Conservation (phyloP, 2,329 filamentous ascomycete species). For the Rhynchosporium graminicola region DNA sequence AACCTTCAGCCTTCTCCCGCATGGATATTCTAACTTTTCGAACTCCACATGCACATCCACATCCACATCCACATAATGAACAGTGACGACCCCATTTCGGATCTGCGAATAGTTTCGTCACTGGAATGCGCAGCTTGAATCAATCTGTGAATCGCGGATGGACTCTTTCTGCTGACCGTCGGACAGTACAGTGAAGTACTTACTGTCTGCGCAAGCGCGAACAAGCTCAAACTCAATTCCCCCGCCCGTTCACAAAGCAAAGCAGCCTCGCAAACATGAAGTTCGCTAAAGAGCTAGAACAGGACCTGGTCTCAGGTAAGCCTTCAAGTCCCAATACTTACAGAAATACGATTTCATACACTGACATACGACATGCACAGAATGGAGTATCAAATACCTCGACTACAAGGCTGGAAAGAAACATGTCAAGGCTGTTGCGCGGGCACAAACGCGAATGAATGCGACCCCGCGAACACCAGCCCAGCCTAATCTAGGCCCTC, state of each 20-base stretch:
- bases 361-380: slow-evolving; percentile 42
- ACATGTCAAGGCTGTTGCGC: slow-evolving; percentile 78
- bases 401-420: slow-evolving; percentile 97
- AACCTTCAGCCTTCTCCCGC: not conserved
- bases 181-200: not conserved
- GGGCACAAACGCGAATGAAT: slow-evolving; percentile 67
- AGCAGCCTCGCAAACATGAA: slow-evolving; percentile 50
- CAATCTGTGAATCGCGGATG: not conserved
- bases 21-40: slow-evolving; percentile 1
- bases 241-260: not conserved
- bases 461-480: slow-evolving; percentile 47
- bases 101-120: slow-evolving; percentile 2
- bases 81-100: not conserved
- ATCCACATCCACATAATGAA: not conserved
- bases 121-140: not conserved
- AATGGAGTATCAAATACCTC: slow-evolving; percentile 93
- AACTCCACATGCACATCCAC: not conserved
- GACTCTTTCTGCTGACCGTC: not conserved
- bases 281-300: slow-evolving; percentile 77
- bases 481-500: slow-evolving; percentile 19
- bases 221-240: slow-evolving; percentile 4
- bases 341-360: slow-evolving; percentile 1
- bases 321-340: not conserved
- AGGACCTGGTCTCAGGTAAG: slow-evolving; percentile 79
- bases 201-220: not conserved